A percentile compares a stretch with the other conserved stretches of the same genome.
These are phyloP conservation scores for Penicillium sp. DNA, from an alignment of 2,329 filamentous ascomycete genomes.

Conservation along the genomic window DNA sequence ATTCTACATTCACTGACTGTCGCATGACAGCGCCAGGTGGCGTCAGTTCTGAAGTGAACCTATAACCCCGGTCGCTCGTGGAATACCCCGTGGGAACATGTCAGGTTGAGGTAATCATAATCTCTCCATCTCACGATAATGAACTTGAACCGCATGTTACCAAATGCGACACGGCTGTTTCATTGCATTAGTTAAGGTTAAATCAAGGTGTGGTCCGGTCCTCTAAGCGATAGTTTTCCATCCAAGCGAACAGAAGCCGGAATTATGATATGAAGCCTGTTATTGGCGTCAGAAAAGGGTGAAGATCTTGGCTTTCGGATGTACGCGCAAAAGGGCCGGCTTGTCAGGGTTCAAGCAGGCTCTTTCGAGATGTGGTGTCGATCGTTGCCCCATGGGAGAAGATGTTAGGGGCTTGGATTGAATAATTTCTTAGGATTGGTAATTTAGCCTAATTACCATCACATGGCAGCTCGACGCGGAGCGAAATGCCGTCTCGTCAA, in stretches of 20 bases:
- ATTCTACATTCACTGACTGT: background rate
- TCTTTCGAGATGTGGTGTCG: background rate
- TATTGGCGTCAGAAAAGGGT: background rate
- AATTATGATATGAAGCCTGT: background rate
- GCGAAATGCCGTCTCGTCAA: background rate
- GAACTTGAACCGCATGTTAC: background rate
- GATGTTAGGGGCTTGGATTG: background rate
- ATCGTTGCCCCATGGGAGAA: constrained; percentile 8
- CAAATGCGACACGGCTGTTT: constrained; percentile 7
- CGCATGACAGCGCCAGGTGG: background rate
- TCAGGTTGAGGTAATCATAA: background rate
- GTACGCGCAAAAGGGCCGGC: too few relatives aligned
- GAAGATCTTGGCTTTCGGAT: background rate
- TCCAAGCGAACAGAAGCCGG: background rate
- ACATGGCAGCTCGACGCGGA: background rate
- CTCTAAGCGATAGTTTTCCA: background rate
- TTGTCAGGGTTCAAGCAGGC: background rate
- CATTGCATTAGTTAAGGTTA: constrained; percentile 6
- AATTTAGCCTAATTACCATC: background rate
- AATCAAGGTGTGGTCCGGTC: background rate
- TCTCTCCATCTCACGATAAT: background rate
- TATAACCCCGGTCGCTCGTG: background rate
- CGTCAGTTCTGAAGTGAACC: background rate
- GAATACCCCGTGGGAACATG: background rate
- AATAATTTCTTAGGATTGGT: background rate